A percentile compares a stretch with the other conserved stretches of the same genome.
Evolutionary conservation across 2,329 filamentous ascomycete genomes (phyloP).

Genomic region (Cladosporium austrohemisphaericum): DNA sequence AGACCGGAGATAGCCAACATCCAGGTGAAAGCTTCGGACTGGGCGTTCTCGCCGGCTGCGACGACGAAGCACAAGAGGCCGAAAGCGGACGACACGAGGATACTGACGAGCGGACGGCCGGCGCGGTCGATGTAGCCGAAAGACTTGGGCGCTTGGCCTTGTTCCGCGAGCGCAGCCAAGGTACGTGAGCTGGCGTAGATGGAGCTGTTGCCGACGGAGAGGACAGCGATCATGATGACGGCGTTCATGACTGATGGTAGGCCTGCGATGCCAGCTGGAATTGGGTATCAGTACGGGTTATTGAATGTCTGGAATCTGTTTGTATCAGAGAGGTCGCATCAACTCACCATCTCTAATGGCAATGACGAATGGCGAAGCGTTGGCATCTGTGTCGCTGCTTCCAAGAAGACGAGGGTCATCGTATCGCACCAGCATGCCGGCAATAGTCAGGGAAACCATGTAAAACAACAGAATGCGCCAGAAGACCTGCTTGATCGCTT

Average conservation of each 20-base stretch:
- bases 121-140: constrained; percentile 62
- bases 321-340: no score
- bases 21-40: constrained; percentile 61
- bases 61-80: constrained; percentile 70
- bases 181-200: constrained; percentile 66
- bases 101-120: constrained; percentile 65
- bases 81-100: constrained; percentile 51
- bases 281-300: constrained; percentile 36
- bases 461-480: constrained; percentile 33
- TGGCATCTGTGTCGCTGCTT: constrained; percentile 25
- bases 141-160: constrained; percentile 53
- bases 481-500: constrained; percentile 31
- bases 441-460: constrained; percentile 28
- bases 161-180: constrained; percentile 74
- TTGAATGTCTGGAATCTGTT: no score
- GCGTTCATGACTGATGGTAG: constrained; percentile 63
- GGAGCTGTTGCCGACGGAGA: constrained; percentile 55
- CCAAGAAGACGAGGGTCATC: constrained; percentile 26
- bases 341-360: constrained; percentile 54
- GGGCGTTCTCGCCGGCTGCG: constrained; percentile 53
- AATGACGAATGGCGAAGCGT: constrained; percentile 61
- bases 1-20: constrained; percentile 70
- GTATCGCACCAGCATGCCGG: constrained; percentile 30
- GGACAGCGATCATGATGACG: constrained; percentile 57
- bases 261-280: constrained; percentile 54